A percentile compares a stretch with the other conserved stretches of the same genome.
phyloP scores from a whole-genome alignment of 2,329 filamentous ascomycete genomes.

The Coniochaeta ligniaria region DNA sequence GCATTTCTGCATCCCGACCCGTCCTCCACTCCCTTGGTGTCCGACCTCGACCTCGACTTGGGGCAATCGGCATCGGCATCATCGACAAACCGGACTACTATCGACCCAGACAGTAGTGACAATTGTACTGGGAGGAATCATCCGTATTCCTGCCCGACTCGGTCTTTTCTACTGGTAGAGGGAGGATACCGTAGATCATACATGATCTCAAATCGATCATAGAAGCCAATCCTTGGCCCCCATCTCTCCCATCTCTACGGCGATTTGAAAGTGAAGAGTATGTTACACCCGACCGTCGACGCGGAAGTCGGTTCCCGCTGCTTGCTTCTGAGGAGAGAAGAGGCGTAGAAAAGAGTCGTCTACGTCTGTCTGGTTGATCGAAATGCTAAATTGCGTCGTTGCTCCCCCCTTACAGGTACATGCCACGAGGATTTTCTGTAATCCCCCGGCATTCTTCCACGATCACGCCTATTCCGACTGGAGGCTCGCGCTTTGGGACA shows the following conservation, averaged over 20 bases:
- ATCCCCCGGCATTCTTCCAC: slow-evolving; percentile 21
- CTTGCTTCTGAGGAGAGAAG: neutral
- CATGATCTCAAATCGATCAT: slow-evolving; percentile 17
- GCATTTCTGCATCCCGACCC: slow-evolving; percentile 19
- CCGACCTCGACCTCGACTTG: neutral
- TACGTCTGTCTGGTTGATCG: neutral
- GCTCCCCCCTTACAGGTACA: slow-evolving; percentile 30
- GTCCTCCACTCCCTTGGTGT: slow-evolving; percentile 25
- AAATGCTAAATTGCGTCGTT: slow-evolving; percentile 18
- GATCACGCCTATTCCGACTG: slow-evolving; percentile 29
- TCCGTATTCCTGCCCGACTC: neutral
- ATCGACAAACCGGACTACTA: slow-evolving; percentile 4
- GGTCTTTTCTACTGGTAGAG: neutral
- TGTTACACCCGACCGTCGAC: slow-evolving; percentile 5
- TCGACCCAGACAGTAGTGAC: neutral
- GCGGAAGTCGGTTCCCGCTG: neutral
- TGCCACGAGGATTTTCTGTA: slow-evolving; percentile 26
- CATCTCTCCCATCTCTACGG: slow-evolving; percentile 3
- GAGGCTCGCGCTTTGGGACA: slow-evolving; percentile 46
- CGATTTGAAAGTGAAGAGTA: slow-evolving; percentile 18
- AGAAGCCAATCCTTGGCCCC: slow-evolving; percentile 14
- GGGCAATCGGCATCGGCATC: slow-evolving; percentile 4
- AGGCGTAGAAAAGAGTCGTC: slow-evolving; percentile 1
- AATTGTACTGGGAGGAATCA: slow-evolving; percentile 1
- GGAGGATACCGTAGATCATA: slow-evolving; percentile 6